These are phyloP conservation scores for Trichoderma sp. DNA, from an alignment of 2,329 filamentous ascomycete species.

Conservation along the genomic window DNA sequence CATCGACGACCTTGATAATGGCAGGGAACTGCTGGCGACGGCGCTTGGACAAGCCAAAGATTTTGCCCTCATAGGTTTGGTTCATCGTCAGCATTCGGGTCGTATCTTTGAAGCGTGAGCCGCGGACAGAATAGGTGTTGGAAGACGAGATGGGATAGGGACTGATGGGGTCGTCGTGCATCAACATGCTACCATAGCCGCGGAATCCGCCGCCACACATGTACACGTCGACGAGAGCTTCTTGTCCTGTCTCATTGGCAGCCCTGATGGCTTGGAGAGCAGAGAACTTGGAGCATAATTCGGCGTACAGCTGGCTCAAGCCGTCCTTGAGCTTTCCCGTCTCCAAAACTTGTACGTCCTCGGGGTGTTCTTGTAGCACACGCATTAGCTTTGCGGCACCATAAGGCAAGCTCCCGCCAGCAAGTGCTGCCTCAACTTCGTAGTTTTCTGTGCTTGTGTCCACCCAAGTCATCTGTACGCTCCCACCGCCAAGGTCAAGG, in stretches of 20 bases:
- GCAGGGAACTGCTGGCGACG: constrained; percentile 82
- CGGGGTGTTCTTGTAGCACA: constrained; percentile 49
- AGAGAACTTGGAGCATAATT: constrained; percentile 54
- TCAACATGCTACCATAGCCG: constrained; percentile 87
- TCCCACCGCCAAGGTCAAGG: constrained; percentile 82
- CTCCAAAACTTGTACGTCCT: constrained; percentile 50
- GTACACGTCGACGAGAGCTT: constrained; percentile 68
- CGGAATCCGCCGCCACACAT: constrained; percentile 89
- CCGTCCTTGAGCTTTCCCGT: constrained; percentile 58
- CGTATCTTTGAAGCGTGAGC: constrained; percentile 61
- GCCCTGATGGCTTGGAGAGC: constrained; percentile 49
- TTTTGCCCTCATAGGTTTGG: constrained; percentile 55
- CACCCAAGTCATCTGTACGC: constrained; percentile 67
- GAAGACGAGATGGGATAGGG: constrained; percentile 85
- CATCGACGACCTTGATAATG: constrained; percentile 78
- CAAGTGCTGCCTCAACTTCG: constrained; percentile 56
- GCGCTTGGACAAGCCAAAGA: constrained; percentile 79
- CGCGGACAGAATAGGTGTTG: constrained; percentile 73
- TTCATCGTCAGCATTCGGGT: constrained; percentile 57
- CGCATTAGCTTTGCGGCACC: constrained; percentile 62
- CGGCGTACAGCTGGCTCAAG: constrained; percentile 63
- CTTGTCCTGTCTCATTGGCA: constrained; percentile 41
- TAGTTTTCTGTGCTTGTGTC: constrained; percentile 54
- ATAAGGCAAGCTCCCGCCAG: constrained; percentile 63
- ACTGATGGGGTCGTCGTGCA: constrained; percentile 72